Conservation (phyloP, 192 early-diverging fungal genomes). For the Linderina pennispora region DNA sequence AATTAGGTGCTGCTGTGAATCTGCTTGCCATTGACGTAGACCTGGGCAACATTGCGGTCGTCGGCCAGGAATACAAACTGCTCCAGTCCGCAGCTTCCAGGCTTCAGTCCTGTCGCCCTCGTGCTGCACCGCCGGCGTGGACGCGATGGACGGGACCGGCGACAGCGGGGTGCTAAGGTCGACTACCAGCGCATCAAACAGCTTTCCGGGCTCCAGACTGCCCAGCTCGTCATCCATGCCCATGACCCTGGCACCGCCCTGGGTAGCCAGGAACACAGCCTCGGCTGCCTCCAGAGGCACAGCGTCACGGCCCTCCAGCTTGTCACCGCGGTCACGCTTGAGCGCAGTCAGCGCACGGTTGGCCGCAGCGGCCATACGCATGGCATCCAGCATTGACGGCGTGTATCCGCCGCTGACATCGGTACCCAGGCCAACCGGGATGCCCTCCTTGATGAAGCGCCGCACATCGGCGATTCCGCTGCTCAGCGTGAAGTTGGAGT, state of each 20-base stretch:
- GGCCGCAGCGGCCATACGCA: constrained; percentile 72
- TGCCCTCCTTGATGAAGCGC: constrained; percentile 58
- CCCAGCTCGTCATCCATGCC: constrained; percentile 67
- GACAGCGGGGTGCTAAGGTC: constrained; percentile 62
- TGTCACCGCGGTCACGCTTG: constrained; percentile 20
- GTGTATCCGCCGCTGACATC: constrained; percentile 89
- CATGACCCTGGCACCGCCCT: constrained; percentile 84
- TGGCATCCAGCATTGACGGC: constrained; percentile 80
- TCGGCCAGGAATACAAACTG: constrained; percentile 92
- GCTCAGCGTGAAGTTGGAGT: constrained; percentile 81
- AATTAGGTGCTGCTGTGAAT: constrained; percentile 23
- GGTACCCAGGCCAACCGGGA: constrained; percentile 90
- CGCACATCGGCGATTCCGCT: constrained; percentile 80
- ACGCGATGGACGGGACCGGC: constrained; percentile 12
- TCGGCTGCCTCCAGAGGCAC: constrained; percentile 60
- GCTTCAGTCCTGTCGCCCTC: constrained; percentile 3
- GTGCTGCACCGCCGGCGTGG: constrained; percentile 18
- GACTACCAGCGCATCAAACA: constrained; percentile 88
- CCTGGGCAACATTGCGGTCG: constrained; percentile 73
- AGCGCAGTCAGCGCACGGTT: constrained; percentile 52
- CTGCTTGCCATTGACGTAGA: constrained; percentile 71
- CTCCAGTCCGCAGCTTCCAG: constrained; percentile 52
- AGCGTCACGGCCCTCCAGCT: constrained; percentile 12
- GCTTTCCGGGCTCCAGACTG: constrained; percentile 79
- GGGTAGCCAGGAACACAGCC: constrained; percentile 79